These are phyloP conservation scores for Lasiodiplodia citricola DNA, from an alignment of 2,329 filamentous ascomycete genomes.

Conservation along the genomic window DNA sequence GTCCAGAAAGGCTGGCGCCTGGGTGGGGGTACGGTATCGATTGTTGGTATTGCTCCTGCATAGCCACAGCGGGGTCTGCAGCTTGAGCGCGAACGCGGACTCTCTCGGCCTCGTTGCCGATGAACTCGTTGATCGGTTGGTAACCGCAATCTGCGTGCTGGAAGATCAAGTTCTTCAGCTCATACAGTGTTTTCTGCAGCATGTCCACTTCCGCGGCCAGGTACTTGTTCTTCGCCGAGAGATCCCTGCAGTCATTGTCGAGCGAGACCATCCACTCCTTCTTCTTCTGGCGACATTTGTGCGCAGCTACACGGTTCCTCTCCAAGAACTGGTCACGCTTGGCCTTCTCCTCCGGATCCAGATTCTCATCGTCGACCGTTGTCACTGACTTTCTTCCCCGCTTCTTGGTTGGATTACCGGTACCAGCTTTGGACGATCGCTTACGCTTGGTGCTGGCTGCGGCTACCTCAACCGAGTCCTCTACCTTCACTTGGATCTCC, in stretches of 20 bases:
- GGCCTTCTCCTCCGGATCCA: constrained; percentile 11
- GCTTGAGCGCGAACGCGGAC: neutral
- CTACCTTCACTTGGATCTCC: neutral
- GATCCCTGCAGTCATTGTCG: constrained; percentile 52
- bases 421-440: neutral
- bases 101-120: neutral
- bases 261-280: constrained; percentile 61
- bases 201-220: constrained; percentile 39
- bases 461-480: neutral
- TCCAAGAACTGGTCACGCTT: constrained; percentile 53
- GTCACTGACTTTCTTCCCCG: constrained; percentile 1
- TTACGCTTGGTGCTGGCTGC: constrained; percentile 12
- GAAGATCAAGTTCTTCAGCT: constrained; percentile 27
- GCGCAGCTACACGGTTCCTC: constrained; percentile 74
- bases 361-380: neutral
- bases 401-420: neutral
- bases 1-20: neutral
- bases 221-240: constrained; percentile 42
- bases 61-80: neutral
- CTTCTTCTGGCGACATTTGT: constrained; percentile 75
- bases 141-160: constrained; percentile 45
- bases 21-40: neutral
- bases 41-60: neutral
- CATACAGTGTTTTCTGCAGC: constrained; percentile 13
- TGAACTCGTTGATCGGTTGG: constrained; percentile 16